Conservation (phyloP, 345 rosid genomes). For the Citrus sp. region DNA sequence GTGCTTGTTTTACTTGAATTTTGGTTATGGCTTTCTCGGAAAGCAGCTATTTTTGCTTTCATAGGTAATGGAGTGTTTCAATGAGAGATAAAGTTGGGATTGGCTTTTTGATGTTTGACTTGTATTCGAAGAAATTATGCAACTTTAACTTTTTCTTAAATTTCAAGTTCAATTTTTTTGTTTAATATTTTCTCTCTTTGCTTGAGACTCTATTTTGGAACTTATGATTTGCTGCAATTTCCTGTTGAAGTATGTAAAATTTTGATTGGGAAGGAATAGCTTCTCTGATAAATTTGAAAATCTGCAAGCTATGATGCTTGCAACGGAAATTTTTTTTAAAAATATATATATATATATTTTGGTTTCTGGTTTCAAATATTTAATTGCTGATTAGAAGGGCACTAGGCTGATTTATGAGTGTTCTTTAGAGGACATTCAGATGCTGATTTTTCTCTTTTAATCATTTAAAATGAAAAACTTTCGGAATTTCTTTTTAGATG, state of each 20-base stretch:
- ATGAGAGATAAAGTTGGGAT: background rate
- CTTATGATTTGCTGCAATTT: background rate
- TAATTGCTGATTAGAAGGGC: background rate
- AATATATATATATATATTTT: too few species aligned
- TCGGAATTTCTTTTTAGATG: background rate
- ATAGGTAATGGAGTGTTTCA: background rate
- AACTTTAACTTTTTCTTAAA: conserved; percentile 4
- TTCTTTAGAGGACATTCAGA: background rate
- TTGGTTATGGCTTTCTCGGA: background rate
- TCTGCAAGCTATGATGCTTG: background rate
- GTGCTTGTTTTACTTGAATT: background rate
- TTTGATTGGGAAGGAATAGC: background rate
- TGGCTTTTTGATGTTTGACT: conserved; percentile 19
- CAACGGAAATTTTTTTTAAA: too few species aligned
- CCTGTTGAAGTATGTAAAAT: background rate
- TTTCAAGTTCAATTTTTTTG: background rate
- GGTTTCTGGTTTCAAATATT: background rate
- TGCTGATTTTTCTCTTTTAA: background rate
- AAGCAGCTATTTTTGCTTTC: background rate
- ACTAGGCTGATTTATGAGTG: background rate
- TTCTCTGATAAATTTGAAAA: background rate
- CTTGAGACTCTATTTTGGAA: background rate
- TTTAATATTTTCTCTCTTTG: background rate
- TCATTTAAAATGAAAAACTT: background rate
- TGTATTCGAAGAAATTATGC: conserved; percentile 6